Evolutionary conservation across 257 asterid genomes (phyloP), one percentile per base, ranked within the genome.

Genomic region (Galeopsis tetrahit): DNA sequence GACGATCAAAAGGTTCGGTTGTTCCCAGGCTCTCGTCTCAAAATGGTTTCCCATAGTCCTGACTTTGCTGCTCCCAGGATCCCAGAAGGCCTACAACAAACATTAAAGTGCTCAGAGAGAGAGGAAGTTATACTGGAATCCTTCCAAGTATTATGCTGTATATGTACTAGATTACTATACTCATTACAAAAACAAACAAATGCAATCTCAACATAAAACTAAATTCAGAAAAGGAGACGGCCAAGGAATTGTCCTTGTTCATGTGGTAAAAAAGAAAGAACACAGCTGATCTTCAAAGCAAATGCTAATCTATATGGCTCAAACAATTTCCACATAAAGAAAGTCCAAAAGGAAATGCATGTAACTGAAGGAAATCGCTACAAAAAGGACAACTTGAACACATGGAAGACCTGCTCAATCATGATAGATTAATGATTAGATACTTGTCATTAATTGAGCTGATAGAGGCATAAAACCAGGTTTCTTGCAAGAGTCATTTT

Each of bases 31-130:
- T 73, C 85, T 59, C 82, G 39, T 32, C 76, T 87, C 85, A 84
- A 80, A 86, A 88, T 57, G 90, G 92, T 66, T 83, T 90, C 76
- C 86, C 85, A 4, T 80, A 87, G 53, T 90, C 90, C 66, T 82
- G 90, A 1, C 84, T n/a, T 35, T 92, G 90, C 84, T 83, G 92
- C 86, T 87, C 94, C 94, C 92, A 86, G 44, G 71, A 68, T 79
- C 90, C 77, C 80, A 87, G 66, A 48, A 83, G 82, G 79, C 96
- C 96, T 87, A 55, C 78, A 86, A 52, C 35, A 79, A 70, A 76
- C 48, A 43, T 17, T 42, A 69, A 57, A n/a, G 40, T 28, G 69
- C 6, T 62, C 34, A 66, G 62, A 52, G 59, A 15, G 70, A 55
- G 62, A 34, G 32, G 55, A 15, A 36, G 9, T n/a, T 6, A 13